phyloP scores from a whole-genome alignment of 495 filamentous ascomycete species.

The Corynascus novoguineensis region DNA sequence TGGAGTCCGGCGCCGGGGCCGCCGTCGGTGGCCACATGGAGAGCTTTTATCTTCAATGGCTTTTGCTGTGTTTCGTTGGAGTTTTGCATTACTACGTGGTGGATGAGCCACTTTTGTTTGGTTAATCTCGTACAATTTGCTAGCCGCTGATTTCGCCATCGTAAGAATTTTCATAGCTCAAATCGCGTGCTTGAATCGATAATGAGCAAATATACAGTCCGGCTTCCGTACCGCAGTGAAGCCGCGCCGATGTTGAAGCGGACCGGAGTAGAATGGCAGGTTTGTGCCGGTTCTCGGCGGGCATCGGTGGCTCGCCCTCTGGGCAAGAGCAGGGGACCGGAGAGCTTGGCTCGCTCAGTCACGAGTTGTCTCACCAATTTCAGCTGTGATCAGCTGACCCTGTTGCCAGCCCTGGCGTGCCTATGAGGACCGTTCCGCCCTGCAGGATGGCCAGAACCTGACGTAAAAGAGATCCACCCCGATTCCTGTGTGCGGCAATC shows the following conservation, averaged over 20 bases:
- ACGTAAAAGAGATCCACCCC: constrained; percentile 17
- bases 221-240: background rate
- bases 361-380: background rate
- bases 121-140: background rate
- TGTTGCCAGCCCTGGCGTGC: constrained; percentile 6
- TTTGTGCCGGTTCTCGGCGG: background rate
- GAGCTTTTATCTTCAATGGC: too few species aligned
- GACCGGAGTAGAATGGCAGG: background rate
- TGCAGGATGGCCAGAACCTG: constrained; percentile 11
- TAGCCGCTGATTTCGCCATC: background rate
- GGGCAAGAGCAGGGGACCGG: too few species aligned
- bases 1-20: background rate
- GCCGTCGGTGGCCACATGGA: too few species aligned
- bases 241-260: background rate
- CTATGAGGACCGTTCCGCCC: constrained; percentile 16
- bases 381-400: constrained; percentile 15
- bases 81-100: background rate
- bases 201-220: background rate
- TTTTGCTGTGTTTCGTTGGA: background rate
- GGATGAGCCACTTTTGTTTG: background rate
- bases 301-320: background rate
- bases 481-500: constrained; percentile 15
- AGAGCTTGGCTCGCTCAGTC: background rate
- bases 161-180: background rate
- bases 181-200: background rate